phyloP scores from a whole-genome alignment of 371 early-diverging fungal genomes.

The Ordospora colligata region DNA sequence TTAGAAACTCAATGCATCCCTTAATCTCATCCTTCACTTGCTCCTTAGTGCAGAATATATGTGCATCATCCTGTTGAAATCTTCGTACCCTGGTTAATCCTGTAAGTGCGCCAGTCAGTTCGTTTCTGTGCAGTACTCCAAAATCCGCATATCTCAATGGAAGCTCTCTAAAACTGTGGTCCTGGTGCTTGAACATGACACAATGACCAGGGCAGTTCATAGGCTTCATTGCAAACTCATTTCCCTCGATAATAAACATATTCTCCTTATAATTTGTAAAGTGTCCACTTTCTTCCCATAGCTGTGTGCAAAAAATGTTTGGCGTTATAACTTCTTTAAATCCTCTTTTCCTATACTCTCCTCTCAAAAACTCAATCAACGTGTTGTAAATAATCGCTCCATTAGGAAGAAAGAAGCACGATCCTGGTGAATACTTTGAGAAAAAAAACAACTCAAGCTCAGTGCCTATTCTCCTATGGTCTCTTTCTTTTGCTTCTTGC shows the following conservation, averaged over 20 bases:
- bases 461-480: slow-evolving; percentile 89
- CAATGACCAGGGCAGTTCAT: slow-evolving; percentile 99
- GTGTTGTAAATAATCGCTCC: slow-evolving; percentile 88
- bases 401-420: slow-evolving; percentile 87
- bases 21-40: slow-evolving; percentile 74
- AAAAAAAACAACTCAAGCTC: slow-evolving; percentile 83
- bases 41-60: slow-evolving; percentile 82
- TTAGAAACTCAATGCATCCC: slow-evolving; percentile 72
- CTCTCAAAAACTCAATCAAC: slow-evolving; percentile 76
- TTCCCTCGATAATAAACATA: slow-evolving; percentile 70
- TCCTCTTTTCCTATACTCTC: slow-evolving; percentile 76
- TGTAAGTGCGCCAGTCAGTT: slow-evolving; percentile 83
- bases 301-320: slow-evolving; percentile 78
- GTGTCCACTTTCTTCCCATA: slow-evolving; percentile 96
- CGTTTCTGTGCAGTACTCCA: slow-evolving; percentile 94
- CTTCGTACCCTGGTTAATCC: slow-evolving; percentile 94
- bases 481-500: slow-evolving; percentile 87
- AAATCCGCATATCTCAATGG: slow-evolving; percentile 96
- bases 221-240: slow-evolving; percentile 79
- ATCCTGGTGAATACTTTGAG: slow-evolving; percentile 86
- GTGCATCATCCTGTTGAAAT: slow-evolving; percentile 99
- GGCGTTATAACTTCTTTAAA: slow-evolving; percentile 91
- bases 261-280: slow-evolving; percentile 94
- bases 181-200: slow-evolving; percentile 80
- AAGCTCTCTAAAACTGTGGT: slow-evolving; percentile 83